These are phyloP conservation scores for Aspergillus pseudonomiae DNA, from an alignment of 2,329 filamentous ascomycete species.

Conservation along the genomic window DNA sequence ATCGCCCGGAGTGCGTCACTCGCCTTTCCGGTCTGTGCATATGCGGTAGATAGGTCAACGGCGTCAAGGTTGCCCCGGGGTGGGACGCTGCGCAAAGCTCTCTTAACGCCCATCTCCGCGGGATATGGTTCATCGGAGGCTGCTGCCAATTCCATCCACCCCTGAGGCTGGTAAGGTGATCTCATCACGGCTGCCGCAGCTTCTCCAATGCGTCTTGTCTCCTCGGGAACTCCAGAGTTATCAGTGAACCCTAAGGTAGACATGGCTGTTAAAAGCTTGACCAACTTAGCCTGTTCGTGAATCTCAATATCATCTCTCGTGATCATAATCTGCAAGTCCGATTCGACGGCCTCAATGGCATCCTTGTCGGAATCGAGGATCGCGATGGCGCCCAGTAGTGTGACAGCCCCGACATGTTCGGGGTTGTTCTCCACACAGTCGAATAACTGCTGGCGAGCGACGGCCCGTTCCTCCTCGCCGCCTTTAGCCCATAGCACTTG, in stretches of 20 bases:
- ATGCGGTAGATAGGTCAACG: slow-evolving; percentile 70
- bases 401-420: slow-evolving; percentile 75
- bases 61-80: slow-evolving; percentile 71
- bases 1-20: slow-evolving; percentile 77
- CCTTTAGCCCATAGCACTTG: slow-evolving; percentile 94
- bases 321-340: slow-evolving; percentile 74
- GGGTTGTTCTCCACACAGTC: slow-evolving; percentile 74
- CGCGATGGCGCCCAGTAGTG: slow-evolving; percentile 82
- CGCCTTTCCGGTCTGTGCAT: slow-evolving; percentile 70
- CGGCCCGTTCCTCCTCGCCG: slow-evolving; percentile 70
- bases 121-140: slow-evolving; percentile 57
- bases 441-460: slow-evolving; percentile 79
- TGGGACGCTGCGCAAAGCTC: slow-evolving; percentile 74
- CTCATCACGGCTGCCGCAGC: slow-evolving; percentile 79
- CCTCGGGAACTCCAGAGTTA: slow-evolving; percentile 43
- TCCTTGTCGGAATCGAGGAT: slow-evolving; percentile 79
- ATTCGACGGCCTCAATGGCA: slow-evolving; percentile 75
- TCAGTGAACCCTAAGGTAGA: slow-evolving; percentile 59
- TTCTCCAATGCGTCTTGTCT: slow-evolving; percentile 62
- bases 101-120: slow-evolving; percentile 78
- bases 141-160: slow-evolving; percentile 76
- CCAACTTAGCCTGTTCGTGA: slow-evolving; percentile 68
- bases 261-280: slow-evolving; percentile 75
- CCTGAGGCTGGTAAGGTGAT: slow-evolving; percentile 74
- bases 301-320: slow-evolving; percentile 66